Conservation (phyloP, 148 eudicot species). For the Salicornia ramosissima region DNA sequence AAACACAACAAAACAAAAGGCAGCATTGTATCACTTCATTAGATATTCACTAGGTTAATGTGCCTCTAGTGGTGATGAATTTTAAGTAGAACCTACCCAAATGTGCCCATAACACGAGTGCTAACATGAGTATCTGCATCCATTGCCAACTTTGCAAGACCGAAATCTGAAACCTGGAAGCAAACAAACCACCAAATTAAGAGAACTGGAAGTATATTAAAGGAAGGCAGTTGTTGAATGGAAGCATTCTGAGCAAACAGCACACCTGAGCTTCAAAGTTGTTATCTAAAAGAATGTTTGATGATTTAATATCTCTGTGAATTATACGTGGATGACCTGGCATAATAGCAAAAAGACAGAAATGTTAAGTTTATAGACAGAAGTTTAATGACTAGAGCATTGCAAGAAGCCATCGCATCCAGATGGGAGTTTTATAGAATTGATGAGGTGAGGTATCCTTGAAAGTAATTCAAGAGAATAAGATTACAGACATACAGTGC, state of each 20-base stretch:
- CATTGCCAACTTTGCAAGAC: slow-evolving; percentile 72
- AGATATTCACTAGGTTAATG: not conserved
- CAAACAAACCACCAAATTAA: not conserved
- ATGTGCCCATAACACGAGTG: slow-evolving; percentile 95
- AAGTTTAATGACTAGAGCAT: not conserved
- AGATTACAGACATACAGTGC: not conserved
- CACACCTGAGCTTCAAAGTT: slow-evolving; percentile 69
- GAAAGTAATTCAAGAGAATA: not conserved
- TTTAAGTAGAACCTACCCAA: slow-evolving; percentile 51
- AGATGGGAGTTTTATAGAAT: not conserved
- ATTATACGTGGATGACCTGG: slow-evolving; percentile 67
- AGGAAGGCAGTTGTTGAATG: not conserved
- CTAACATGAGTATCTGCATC: slow-evolving; percentile 77
- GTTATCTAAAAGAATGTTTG: slow-evolving; percentile 64
- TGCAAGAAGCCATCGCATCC: not conserved
- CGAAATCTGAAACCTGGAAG: slow-evolving; percentile 89
- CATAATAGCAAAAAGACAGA: not conserved
- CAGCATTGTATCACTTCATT: not conserved
- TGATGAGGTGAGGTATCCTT: not conserved
- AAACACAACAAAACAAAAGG: not conserved
- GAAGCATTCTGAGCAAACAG: not conserved
- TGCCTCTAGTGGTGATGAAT: not conserved
- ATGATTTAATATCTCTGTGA: slow-evolving; percentile 70
- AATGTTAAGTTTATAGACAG: not conserved
- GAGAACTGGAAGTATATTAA: not conserved